Evolutionary conservation across 768 basidiomycete species (phyloP).

Genomic region (Mrakia frigida): DNA sequence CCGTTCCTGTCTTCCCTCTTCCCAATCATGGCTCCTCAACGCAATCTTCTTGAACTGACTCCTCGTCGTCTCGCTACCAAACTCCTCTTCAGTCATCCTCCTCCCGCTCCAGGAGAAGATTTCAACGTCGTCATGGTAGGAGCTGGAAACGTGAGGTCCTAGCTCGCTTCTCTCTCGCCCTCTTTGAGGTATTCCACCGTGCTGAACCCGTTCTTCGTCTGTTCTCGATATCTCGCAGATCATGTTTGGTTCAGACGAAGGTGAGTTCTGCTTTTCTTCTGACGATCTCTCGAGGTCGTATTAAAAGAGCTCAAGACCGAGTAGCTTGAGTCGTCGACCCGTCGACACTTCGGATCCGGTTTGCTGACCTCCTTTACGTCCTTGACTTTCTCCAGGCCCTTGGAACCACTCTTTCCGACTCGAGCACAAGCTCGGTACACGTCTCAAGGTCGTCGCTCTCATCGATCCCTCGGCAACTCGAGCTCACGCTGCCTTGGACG

Average conservation of each 20-base stretch:
- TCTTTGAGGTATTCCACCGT: neutral
- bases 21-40: neutral
- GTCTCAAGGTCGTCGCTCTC: constrained; percentile 90
- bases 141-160: constrained; percentile 53
- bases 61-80: neutral
- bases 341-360: neutral
- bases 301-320: constrained; percentile 2
- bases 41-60: neutral
- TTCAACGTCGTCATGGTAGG: constrained; percentile 95
- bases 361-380: constrained; percentile 38
- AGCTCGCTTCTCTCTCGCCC: neutral
- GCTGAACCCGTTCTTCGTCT: constrained; percentile 19
- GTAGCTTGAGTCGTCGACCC: constrained; percentile 14
- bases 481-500: constrained; percentile 65
- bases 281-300: neutral
- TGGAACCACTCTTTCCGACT: constrained; percentile 50
- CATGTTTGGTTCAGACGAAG: constrained; percentile 76
- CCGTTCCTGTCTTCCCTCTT: neutral
- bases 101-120: constrained; percentile 50
- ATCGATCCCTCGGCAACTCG: constrained; percentile 86
- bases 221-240: constrained; percentile 55
- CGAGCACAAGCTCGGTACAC: constrained; percentile 79
- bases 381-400: constrained; percentile 12
- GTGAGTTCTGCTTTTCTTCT: constrained; percentile 29
- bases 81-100: constrained; percentile 21